Base-by-base conservation (phyloP, 129 eudicot species). In the sunflower (Helianthus annuus) region DNA sequence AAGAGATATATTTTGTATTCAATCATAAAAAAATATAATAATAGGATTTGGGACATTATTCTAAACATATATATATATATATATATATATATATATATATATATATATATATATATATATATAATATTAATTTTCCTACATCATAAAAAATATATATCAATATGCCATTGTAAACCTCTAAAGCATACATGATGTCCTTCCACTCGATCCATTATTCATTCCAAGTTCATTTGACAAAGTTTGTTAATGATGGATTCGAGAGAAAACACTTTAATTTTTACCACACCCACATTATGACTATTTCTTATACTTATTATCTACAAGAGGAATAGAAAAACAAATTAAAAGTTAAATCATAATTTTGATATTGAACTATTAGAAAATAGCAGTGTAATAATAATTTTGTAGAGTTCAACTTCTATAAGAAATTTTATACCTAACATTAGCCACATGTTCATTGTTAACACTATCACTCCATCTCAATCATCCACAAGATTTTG, bases 401-500 rank as follows among this genome's bases (percentile, higher is more conserved):
- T 49, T 27, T 49, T 29, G 9, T 51, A 34, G 49, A 69, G 19
- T 48, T 49, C 73, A 51, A 68, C 42, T 49, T 29, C 27, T 14
- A 49, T 6, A 52, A 52, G 45, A 38, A 34, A 32, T 60, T 54
- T 32, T 73, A 73, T 17, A 62, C 38, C 36, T 62, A 49, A 73
- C 52, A 49, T 7, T 34, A 40, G 70, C 78, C 62, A 73, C 48
- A 17, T 34, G 61, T 73, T 61, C 40, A 73, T 75, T 42, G 66
- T 55, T 75, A 27, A 65, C 24, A 44, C 73, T 8, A 67, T 66
- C 68, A 76, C 73, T 56, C 58, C 52, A 67, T 32, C 60, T 67
- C 32, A 67, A 68, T 76, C 67, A 66, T 67, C 68, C 73, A 67
- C 27, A 66, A 55, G 46, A 5, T 27, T 66, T 75, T 66, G 68